Base-by-base conservation (phyloP, 2,329 filamentous ascomycete genomes). In the Pseudogymnoascus sp. region DNA sequence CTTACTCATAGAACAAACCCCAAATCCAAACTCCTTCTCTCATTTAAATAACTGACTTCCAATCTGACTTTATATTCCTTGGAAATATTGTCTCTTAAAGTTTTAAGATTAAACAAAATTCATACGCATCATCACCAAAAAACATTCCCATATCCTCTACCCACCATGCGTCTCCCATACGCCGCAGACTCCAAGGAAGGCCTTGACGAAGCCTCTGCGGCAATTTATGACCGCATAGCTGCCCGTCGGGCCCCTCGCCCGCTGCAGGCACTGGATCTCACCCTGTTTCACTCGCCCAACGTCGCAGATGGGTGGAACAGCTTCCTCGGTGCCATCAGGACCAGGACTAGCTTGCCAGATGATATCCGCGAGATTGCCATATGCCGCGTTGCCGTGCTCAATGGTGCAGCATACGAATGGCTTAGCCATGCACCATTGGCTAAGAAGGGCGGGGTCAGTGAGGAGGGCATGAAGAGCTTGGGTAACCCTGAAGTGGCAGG, bases 331-430 rank as follows among this genome's bases (percentile, higher is more conserved):
- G 83, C 84, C 26, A 73, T 87, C 35, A 81, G 84, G 65, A 84
- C 82, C 41, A 74, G 75, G 65, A 82, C 82, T 2, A 65, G 64
- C 3, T 68, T 87, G 5, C 61, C 74, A 3, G 79, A 78, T 58
- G 79, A 82, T 67, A 70, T 91, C 60, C 85, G 89, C 66, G 90
- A 96, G 77, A 78, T 92, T 15, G 87, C 89, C 66, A 92, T 96
- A 68, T 90, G 85, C 69, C 83, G 90, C 58, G 88, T 95, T 11
- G 91, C 91, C 10, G 85, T 88, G 13, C 81, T 90, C 68, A 96
- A 95, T 74, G 74, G 81, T 15, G 91, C 91, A 1, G 90, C 88
- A 85, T 95, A 92, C 74, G 91, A 96, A 73, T 95, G 89, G 90
- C 82, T 77, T 36, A 84, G 90, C 61, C 91, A 96, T 71, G 86